Evolutionary conservation across 2,329 filamentous ascomycete genomes (phyloP).

Genomic region (Aspergillus caelatus): DNA sequence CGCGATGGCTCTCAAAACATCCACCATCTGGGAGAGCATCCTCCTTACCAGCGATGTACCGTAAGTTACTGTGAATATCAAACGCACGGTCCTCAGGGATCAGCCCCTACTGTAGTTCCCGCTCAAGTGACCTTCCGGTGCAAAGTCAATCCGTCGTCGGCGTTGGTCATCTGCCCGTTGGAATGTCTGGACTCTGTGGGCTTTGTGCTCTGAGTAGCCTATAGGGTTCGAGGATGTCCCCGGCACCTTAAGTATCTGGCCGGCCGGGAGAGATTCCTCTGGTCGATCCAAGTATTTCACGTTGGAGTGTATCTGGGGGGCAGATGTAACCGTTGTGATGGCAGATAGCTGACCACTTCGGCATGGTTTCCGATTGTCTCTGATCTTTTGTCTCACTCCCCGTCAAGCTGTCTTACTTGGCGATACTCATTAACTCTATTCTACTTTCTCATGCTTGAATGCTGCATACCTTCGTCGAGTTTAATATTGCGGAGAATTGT

Average conservation of each 20-base stretch:
- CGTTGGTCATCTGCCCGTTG: slow-evolving; percentile 28
- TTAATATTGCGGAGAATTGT: background rate
- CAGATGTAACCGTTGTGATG: slow-evolving; percentile 17
- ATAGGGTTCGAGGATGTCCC: background rate
- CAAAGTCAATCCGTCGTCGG: slow-evolving; percentile 12
- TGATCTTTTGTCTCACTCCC: slow-evolving; percentile 1
- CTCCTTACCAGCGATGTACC: background rate
- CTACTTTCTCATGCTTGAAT: too few species aligned
- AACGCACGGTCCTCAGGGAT: slow-evolving; percentile 32
- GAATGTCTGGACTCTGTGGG: background rate
- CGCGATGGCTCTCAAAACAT: background rate
- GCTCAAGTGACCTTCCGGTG: slow-evolving; percentile 31
- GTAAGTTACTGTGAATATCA: slow-evolving; percentile 1
- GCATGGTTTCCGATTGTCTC: slow-evolving; percentile 8
- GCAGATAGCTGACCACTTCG: slow-evolving; percentile 6
- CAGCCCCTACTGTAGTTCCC: slow-evolving; percentile 23
- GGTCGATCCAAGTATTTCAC: slow-evolving; percentile 9
- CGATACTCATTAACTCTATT: background rate
- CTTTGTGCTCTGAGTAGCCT: background rate
- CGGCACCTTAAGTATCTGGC: background rate
- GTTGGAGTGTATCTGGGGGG: background rate
- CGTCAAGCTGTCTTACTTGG: background rate
- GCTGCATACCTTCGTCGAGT: background rate
- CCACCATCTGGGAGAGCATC: background rate
- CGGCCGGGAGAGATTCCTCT: slow-evolving; percentile 5